phyloP scores from a whole-genome alignment of 2,329 filamentous ascomycete species.

The Paracamarosporium sp. region DNA sequence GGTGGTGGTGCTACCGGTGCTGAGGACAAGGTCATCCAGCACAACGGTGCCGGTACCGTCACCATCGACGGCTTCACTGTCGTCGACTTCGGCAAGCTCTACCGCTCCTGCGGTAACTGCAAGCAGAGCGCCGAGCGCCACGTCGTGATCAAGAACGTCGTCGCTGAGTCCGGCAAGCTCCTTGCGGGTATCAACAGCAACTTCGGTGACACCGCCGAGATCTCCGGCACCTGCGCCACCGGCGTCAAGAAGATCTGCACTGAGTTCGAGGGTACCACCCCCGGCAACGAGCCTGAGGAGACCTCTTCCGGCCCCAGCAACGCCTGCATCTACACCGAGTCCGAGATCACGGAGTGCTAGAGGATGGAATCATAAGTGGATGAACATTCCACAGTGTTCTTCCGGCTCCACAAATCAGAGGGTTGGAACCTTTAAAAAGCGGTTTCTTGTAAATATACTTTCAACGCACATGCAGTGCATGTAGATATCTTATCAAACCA shows the following conservation, averaged over 20 bases:
- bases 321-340: constrained; percentile 36
- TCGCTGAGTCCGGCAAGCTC: constrained; percentile 40
- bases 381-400: neutral
- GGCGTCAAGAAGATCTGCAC: constrained; percentile 24
- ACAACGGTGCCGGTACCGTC: constrained; percentile 48
- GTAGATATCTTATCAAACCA: neutral
- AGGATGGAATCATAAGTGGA: neutral
- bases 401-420: neutral
- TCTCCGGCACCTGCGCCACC: constrained; percentile 30
- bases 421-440: neutral
- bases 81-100: constrained; percentile 43
- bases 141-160: constrained; percentile 49
- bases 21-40: constrained; percentile 50
- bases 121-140: constrained; percentile 55
- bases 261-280: constrained; percentile 29
- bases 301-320: constrained; percentile 20
- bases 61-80: constrained; percentile 36
- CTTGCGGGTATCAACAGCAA: constrained; percentile 58
- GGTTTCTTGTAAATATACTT: constrained; percentile 5
- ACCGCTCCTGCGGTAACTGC: constrained; percentile 52
- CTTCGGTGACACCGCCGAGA: constrained; percentile 55
- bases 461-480: constrained; percentile 5
- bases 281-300: constrained; percentile 24
- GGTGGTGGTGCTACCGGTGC: constrained; percentile 44
- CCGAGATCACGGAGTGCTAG: constrained; percentile 40